phyloP scores from a whole-genome alignment of 805 yeast species.

The Candida cerambycidarum region DNA sequence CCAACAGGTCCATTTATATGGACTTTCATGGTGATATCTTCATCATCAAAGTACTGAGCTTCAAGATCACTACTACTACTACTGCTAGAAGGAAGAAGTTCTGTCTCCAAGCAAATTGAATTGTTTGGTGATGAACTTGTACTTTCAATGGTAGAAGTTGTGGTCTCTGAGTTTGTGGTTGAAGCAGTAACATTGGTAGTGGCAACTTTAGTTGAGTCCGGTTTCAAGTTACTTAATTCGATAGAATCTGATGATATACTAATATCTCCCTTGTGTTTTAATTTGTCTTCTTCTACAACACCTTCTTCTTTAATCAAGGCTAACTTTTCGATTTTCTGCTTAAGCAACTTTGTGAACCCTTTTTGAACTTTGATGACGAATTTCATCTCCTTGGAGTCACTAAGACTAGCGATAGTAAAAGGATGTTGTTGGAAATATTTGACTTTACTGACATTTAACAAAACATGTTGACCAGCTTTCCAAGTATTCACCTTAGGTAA shows the following conservation, averaged over 20 bases:
- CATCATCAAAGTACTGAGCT: background rate
- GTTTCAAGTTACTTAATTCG: background rate
- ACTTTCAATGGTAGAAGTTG: background rate
- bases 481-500: slow-evolving; percentile 42
- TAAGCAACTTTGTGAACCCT: slow-evolving; percentile 44
- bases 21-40: slow-evolving; percentile 29
- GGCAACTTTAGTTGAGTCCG: background rate
- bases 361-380: slow-evolving; percentile 40
- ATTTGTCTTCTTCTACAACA: slow-evolving; percentile 7
- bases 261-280: background rate
- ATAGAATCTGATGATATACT: background rate
- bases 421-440: slow-evolving; percentile 45
- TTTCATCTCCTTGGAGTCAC: slow-evolving; percentile 38
- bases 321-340: slow-evolving; percentile 23
- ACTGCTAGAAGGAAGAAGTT: slow-evolving; percentile 11
- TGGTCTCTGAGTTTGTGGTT: background rate
- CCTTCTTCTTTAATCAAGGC: slow-evolving; percentile 17
- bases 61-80: background rate
- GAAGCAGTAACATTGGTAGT: background rate
- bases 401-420: slow-evolving; percentile 43
- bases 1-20: slow-evolving; percentile 49
- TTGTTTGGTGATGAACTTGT: background rate
- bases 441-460: slow-evolving; percentile 40
- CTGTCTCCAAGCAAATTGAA: slow-evolving; percentile 13
- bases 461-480: slow-evolving; percentile 50